Percentiles rank a stretch among this genome's conserved stretches.
Conservation (phyloP, 495 filamentous ascomycete genomes). For the Podospora pseudopauciseta region DNA sequence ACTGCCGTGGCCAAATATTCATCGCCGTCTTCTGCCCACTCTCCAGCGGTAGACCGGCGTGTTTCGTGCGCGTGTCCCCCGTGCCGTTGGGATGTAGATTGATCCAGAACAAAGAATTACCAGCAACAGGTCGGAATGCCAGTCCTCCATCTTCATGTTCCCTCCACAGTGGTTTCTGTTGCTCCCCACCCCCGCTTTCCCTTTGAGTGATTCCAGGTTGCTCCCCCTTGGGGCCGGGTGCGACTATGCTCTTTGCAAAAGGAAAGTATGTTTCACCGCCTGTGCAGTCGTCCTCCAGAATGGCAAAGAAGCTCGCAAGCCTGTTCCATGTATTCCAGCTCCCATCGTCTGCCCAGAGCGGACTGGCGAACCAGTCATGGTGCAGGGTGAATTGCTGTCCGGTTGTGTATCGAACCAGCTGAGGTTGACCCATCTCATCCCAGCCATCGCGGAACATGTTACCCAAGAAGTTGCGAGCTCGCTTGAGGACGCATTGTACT, state of each 20-base stretch:
- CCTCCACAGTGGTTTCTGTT: slow-evolving; percentile 36
- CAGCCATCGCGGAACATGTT: slow-evolving; percentile 41
- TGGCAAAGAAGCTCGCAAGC: slow-evolving; percentile 48
- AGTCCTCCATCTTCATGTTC: slow-evolving; percentile 48
- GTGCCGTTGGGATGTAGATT: slow-evolving; percentile 48
- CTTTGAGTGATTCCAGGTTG: background rate
- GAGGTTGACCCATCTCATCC: slow-evolving; percentile 48
- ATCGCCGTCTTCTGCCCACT: slow-evolving; percentile 51
- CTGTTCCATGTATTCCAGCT: slow-evolving; percentile 40
- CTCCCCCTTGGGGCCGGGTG: slow-evolving; percentile 22
- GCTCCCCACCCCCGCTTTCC: slow-evolving; percentile 1
- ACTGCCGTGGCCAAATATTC: slow-evolving; percentile 55
- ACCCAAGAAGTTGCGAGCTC: slow-evolving; percentile 43
- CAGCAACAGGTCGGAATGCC: slow-evolving; percentile 48
- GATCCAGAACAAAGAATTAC: slow-evolving; percentile 54
- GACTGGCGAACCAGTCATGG: slow-evolving; percentile 45
- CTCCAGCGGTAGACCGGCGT: slow-evolving; percentile 49
- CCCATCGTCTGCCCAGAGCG: slow-evolving; percentile 26
- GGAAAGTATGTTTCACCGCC: slow-evolving; percentile 50
- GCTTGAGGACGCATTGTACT: slow-evolving; percentile 41
- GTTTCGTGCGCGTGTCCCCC: slow-evolving; percentile 45
- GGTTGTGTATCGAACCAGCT: slow-evolving; percentile 46
- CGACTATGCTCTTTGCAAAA: slow-evolving; percentile 31
- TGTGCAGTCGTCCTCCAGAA: slow-evolving; percentile 40
- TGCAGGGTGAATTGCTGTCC: slow-evolving; percentile 47